phyloP scores from a whole-genome alignment of 129 eudicot species.

The sunflower (Helianthus annuus) region DNA sequence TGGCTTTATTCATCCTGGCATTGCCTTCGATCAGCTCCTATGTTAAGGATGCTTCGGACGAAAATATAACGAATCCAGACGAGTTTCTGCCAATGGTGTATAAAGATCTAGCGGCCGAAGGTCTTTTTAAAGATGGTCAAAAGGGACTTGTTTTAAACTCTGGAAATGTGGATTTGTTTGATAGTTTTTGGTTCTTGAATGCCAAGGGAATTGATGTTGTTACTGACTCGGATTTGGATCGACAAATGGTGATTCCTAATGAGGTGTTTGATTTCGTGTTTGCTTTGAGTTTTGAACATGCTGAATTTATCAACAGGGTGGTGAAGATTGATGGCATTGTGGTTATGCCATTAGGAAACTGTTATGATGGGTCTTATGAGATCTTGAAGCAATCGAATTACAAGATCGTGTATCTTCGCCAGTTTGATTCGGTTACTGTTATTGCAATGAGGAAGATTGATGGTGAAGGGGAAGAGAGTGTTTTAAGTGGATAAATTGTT shows the following conservation, averaged over 20 bases:
- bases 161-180: conserved; percentile 24
- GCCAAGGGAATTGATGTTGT: conserved; percentile 45
- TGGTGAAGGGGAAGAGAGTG: conserved; percentile 22
- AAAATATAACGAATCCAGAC: neutral
- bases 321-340: conserved; percentile 49
- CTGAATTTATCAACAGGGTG: conserved; percentile 31
- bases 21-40: conserved; percentile 52
- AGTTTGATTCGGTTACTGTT: conserved; percentile 36
- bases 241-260: conserved; percentile 15
- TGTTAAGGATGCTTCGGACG: conserved; percentile 21
- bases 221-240: conserved; percentile 26
- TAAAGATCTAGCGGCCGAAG: conserved; percentile 48
- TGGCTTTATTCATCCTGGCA: conserved; percentile 46
- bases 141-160: conserved; percentile 49
- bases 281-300: conserved; percentile 26
- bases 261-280: conserved; percentile 56
- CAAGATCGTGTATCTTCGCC: conserved; percentile 52
- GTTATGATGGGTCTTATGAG: conserved; percentile 30
- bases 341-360: conserved; percentile 36
- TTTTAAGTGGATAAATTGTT: conserved; percentile 24
- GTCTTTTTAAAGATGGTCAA: conserved; percentile 48
- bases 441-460: conserved; percentile 51
- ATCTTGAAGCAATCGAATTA: conserved; percentile 34
- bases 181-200: conserved; percentile 39
- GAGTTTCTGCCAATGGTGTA: conserved; percentile 35